Base-by-base conservation (phyloP, 2,329 filamentous ascomycete species). In the Cordyceps farinosa region DNA sequence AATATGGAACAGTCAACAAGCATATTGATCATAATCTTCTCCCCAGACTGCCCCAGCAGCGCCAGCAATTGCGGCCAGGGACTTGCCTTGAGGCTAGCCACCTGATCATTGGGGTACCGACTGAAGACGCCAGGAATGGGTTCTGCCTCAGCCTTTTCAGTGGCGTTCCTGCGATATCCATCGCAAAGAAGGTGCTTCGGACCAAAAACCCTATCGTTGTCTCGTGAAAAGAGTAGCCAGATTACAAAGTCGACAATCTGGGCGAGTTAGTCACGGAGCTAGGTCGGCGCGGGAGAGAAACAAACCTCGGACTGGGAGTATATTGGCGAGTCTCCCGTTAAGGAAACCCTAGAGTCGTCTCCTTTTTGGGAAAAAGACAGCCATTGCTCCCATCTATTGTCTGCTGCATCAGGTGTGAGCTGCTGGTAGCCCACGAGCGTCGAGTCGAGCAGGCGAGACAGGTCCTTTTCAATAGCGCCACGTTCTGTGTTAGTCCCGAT, bases 1-100 rank as follows among this genome's bases (percentile, higher is more conserved):
- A 95, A 99, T 6, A 98, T 77, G 7, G 90, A 89, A 73, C 88
- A 91, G 65, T 95, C 86, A 2, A 93, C 75, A 5, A 98, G 80
- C 64, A 97, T 77, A 68, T 90, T 83, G 58, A 91, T 82, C 85
- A 97, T 91, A 65, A 94, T 87, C 30, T 81, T 81, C 65, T 96
- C 90, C 3, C 91, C 91, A 54, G 86, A 86, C 65, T 82, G 83
- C 0, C 94, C 95, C 11, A 98, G 77, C 5, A 97, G 77, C 32
- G 82, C 80, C 22, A 96, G 83, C 11, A 97, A 72, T 63, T 89
- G 84, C 13, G 87, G 86, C 95, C 95, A 99, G 45, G 89, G 85
- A 7, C 79, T 74, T 30, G 80, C 75, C 73, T 90, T 96, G 59
- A 99, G 78, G 6, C 80, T 78, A 34, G 85, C 79, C 15, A 90